Evolutionary conservation across 257 asterid species (phyloP).

Genomic region (Parsonsia alboflavescens): DNA sequence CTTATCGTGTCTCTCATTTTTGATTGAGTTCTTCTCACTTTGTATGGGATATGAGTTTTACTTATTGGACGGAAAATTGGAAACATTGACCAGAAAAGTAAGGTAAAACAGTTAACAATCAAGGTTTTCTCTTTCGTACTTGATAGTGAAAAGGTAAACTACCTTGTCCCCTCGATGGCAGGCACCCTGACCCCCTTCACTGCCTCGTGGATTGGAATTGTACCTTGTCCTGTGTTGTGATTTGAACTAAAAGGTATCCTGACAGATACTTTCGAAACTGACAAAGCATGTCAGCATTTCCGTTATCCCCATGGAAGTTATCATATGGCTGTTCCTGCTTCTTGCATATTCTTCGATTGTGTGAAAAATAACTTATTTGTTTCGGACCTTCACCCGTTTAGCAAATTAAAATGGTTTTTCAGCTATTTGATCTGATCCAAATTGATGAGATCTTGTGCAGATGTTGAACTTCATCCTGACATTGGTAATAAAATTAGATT

Average conservation of each 20-base stretch:
- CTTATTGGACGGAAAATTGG: background rate
- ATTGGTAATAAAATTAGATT: too few species aligned
- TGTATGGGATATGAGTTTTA: background rate
- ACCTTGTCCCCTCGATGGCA: too few species aligned
- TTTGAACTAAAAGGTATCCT: background rate
- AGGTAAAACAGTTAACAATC: background rate
- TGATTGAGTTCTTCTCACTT: background rate
- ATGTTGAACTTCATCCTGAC: constrained; percentile 80
- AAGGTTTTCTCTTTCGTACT: background rate
- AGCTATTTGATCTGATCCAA: constrained; percentile 8
- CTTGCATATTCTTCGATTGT: background rate
- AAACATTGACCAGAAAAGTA: background rate
- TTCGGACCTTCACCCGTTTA: background rate
- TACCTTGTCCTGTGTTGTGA: background rate
- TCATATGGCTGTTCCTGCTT: background rate
- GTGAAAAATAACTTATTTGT: constrained; percentile 3
- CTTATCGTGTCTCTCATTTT: background rate
- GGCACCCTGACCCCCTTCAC: background rate
- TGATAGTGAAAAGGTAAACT: background rate
- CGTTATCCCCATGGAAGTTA: background rate
- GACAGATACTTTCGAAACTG: background rate
- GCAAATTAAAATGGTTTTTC: background rate
- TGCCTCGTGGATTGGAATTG: too few species aligned
- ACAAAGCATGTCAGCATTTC: background rate
- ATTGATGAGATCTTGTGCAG: constrained; percentile 36